A percentile compares a stretch with the other conserved stretches of the same genome.
phyloP scores from a whole-genome alignment of 1,139 yeast species.

The Candida sp. region DNA sequence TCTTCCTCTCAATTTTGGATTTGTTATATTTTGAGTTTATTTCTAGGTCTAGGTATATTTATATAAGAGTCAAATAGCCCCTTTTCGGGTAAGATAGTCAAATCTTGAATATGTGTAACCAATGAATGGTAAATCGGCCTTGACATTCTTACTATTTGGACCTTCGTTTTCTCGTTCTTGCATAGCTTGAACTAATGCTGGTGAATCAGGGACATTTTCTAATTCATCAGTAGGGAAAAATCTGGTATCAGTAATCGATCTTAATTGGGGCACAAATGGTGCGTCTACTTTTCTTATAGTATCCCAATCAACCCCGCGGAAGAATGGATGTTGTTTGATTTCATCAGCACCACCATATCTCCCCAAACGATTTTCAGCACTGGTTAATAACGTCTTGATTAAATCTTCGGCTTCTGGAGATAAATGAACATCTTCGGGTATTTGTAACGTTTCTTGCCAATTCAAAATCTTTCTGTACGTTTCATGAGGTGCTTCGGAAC shows the following conservation, averaged over 20 bases:
- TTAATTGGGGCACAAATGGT: conserved; percentile 68
- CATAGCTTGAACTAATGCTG: conserved; percentile 76
- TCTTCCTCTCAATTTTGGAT: too few species aligned
- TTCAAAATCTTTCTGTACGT: conserved; percentile 92
- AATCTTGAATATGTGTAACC: conserved; percentile 96
- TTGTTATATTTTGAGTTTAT: too few species aligned
- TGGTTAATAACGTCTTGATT: conserved; percentile 77
- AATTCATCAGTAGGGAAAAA: conserved; percentile 98
- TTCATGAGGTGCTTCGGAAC: conserved; percentile 98
- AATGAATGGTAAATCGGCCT: conserved; percentile 91
- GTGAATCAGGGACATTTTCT: conserved; percentile 92
- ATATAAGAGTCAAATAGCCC: conserved; percentile 40
- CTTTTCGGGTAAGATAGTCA: conserved; percentile 85
- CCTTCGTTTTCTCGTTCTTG: conserved; percentile 48
- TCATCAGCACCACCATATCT: conserved; percentile 93
- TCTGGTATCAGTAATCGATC: conserved; percentile 89
- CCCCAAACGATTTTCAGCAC: conserved; percentile 84
- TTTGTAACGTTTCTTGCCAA: conserved; percentile 90
- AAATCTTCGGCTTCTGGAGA: conserved; percentile 94
- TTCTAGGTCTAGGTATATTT: not conserved
- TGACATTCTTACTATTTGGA: conserved; percentile 40
- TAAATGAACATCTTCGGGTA: conserved; percentile 94
- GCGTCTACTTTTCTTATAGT: conserved; percentile 91
- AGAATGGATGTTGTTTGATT: conserved; percentile 88
- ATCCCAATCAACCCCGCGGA: conserved; percentile 98